These are phyloP conservation scores for Globisporangium paroecandrum DNA, from an alignment of 352 stramenopile species.

Conservation along the genomic window DNA sequence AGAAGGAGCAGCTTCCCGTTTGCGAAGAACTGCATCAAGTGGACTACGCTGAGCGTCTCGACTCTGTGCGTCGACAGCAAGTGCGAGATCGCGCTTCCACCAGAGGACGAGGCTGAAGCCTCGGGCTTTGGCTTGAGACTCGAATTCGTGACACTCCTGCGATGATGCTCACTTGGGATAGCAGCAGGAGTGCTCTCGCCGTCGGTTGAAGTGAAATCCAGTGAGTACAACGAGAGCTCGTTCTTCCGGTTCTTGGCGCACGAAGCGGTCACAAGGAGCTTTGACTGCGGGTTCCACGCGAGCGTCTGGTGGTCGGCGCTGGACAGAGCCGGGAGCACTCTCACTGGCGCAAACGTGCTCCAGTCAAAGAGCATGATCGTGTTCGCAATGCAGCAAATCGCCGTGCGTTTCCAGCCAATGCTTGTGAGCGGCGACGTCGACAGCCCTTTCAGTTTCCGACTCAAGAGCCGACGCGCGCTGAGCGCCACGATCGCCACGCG, in stretches of 20 bases:
- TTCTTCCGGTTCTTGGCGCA: constrained; percentile 5
- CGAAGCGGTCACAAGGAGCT: constrained; percentile 25
- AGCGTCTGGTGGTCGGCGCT: constrained; percentile 20
- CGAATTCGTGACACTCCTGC: neutral
- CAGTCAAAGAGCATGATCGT: constrained; percentile 24
- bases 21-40: constrained; percentile 25
- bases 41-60: constrained; percentile 11
- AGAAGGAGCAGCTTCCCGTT: constrained; percentile 24
- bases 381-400: constrained; percentile 17
- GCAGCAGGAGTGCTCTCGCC: neutral
- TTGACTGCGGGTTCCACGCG: constrained; percentile 14
- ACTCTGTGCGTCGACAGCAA: constrained; percentile 11
- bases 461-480: constrained; percentile 18
- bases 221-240: constrained; percentile 29
- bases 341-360: constrained; percentile 19
- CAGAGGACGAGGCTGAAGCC: neutral
- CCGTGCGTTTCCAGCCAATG: constrained; percentile 17
- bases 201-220: constrained; percentile 11
- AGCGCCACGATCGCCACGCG: constrained; percentile 33
- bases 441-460: constrained; percentile 27
- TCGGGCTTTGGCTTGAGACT: constrained; percentile 11
- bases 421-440: constrained; percentile 21
- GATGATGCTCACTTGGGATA: neutral
- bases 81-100: neutral
- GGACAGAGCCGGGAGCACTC: constrained; percentile 8